Conservation (phyloP, 352 stramenopile species). For the Pythium myriotylum region DNA sequence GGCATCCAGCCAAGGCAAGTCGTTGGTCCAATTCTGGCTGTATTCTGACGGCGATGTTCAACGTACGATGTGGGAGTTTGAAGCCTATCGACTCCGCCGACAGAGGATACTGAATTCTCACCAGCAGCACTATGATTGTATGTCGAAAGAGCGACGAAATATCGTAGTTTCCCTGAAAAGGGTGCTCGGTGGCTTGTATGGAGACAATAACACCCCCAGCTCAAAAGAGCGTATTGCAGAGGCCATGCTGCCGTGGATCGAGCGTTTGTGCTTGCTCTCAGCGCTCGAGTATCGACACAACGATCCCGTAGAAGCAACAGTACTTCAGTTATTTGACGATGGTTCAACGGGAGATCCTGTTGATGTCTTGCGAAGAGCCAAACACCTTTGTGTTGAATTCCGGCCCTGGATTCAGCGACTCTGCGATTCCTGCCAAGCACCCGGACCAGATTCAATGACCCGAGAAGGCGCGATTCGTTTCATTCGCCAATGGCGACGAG, state of each 20-base stretch:
- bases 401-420: constrained; percentile 18
- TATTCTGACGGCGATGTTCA: constrained; percentile 2
- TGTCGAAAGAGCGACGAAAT: not conserved
- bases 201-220: no score
- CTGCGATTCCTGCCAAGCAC: not conserved
- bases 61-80: constrained; percentile 6
- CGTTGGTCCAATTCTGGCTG: constrained; percentile 8
- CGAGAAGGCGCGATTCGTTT: not conserved
- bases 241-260: not conserved
- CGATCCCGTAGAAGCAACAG: constrained; percentile 13
- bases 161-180: not conserved
- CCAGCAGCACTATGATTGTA: not conserved
- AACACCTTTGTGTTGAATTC: not conserved
- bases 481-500: constrained; percentile 19
- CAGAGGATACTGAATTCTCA: not conserved
- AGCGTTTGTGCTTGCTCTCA: constrained; percentile 10
- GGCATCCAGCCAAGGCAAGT: not conserved
- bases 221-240: constrained; percentile 12
- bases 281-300: not conserved
- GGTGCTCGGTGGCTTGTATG: not conserved
- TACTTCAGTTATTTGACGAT: not conserved
- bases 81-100: constrained; percentile 10
- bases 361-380: not conserved
- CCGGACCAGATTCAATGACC: not conserved
- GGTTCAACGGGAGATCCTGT: not conserved